These are phyloP conservation scores for Zizania latifolia DNA, from an alignment of 176 grass and related monocot genomes.

Conservation along the genomic window DNA sequence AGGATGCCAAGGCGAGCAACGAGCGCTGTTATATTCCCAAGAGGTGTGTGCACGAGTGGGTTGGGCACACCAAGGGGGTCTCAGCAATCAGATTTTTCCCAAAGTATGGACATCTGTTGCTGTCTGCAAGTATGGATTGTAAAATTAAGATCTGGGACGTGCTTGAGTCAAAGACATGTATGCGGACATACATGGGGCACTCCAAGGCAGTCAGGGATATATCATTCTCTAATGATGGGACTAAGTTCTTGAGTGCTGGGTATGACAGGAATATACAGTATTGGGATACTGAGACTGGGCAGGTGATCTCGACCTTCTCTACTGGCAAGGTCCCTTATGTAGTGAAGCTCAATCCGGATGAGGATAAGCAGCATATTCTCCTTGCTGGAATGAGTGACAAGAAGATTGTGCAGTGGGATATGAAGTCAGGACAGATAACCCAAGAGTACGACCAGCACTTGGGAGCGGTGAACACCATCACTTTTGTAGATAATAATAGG, in stretches of 20 bases:
- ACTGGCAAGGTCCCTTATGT: conserved; percentile 94
- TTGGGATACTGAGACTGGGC: conserved; percentile 96
- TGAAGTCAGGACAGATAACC: conserved; percentile 90
- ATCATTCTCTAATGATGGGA: conserved; percentile 86
- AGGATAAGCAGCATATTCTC: conserved; percentile 96
- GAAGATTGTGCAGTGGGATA: conserved; percentile 99
- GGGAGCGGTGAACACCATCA: conserved; percentile 94
- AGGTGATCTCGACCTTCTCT: conserved; percentile 97
- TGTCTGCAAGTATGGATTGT: conserved; percentile 96
- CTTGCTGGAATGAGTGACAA: conserved; percentile 99
- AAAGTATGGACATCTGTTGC: conserved; percentile 73
- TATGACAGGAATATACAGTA: conserved; percentile 98
- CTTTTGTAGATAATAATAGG: conserved; percentile 95
- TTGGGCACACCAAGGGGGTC: conserved; percentile 94
- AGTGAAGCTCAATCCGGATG: conserved; percentile 94
- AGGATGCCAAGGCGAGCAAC: conserved; percentile 79
- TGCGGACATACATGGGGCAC: conserved; percentile 99
- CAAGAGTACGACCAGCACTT: conserved; percentile 98
- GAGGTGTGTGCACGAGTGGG: conserved; percentile 91
- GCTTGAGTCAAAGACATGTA: conserved; percentile 67
- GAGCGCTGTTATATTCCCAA: conserved; percentile 96
- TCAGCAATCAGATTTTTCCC: conserved; percentile 87
- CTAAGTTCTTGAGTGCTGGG: conserved; percentile 89
- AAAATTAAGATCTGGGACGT: conserved; percentile 99
- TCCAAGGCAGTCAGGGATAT: conserved; percentile 94